phyloP scores from a whole-genome alignment of 306 rosid genomes.

The Dalbergia oliveri region DNA sequence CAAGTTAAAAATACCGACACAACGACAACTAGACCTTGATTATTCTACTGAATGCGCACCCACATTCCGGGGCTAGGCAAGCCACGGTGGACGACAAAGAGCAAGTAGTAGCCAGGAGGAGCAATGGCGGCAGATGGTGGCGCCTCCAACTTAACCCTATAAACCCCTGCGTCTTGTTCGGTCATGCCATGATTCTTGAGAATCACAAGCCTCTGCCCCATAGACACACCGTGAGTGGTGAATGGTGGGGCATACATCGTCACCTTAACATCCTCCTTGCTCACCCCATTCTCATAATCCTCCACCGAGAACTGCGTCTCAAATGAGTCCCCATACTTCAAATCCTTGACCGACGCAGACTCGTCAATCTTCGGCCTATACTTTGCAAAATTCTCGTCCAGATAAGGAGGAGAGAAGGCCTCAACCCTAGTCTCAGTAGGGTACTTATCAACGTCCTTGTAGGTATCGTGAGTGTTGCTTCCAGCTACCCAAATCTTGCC shows the following conservation, averaged over 20 bases:
- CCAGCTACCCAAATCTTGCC: conserved; percentile 75
- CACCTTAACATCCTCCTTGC: conserved; percentile 55
- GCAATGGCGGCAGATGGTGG: conserved; percentile 69
- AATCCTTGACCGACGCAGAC: neutral
- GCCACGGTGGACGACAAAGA: conserved; percentile 79
- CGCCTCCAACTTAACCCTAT: conserved; percentile 40
- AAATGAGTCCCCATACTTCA: conserved; percentile 46
- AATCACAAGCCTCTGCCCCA: conserved; percentile 77
- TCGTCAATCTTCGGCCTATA: conserved; percentile 53
- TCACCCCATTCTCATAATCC: neutral
- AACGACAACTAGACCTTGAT: neutral
- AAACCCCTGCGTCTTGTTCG: conserved; percentile 17
- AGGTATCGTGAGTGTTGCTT: conserved; percentile 71
- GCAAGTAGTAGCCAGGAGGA: conserved; percentile 84
- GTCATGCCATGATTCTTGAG: conserved; percentile 21
- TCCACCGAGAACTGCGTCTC: conserved; percentile 40
- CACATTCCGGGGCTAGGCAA: conserved; percentile 73
- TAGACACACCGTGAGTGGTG: conserved; percentile 89
- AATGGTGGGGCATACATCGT: conserved; percentile 78
- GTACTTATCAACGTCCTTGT: conserved; percentile 50
- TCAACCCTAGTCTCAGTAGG: conserved; percentile 85
- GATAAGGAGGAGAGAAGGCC: conserved; percentile 81
- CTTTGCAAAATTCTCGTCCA: conserved; percentile 36
- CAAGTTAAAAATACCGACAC: neutral
- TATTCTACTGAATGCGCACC: conserved; percentile 60